Conservation (phyloP, 1,139 yeast species). For the Hemisphaericaspora xylanilytica region DNA sequence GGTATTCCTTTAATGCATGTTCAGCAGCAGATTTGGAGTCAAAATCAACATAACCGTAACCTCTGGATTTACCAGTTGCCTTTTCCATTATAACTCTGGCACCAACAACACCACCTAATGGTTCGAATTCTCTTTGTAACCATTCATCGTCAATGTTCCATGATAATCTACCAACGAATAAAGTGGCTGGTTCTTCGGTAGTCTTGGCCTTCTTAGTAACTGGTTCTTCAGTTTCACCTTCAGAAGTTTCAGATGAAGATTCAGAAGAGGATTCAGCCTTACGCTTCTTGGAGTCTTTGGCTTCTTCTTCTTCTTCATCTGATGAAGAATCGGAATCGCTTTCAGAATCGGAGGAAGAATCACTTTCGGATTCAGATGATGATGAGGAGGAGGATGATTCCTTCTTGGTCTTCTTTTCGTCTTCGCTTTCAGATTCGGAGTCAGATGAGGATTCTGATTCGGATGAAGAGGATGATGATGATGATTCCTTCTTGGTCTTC, state of each 20-base stretch:
- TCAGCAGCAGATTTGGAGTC: conserved; percentile 74
- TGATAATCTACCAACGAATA: conserved; percentile 95
- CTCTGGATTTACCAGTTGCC: conserved; percentile 90
- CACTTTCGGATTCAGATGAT: conserved; percentile 11
- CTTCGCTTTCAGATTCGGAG: not conserved
- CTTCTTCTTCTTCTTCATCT: conserved; percentile 23
- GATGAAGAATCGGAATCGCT: conserved; percentile 18
- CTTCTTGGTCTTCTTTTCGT: conserved; percentile 13
- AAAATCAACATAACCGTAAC: conserved; percentile 97
- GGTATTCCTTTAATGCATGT: conserved; percentile 81
- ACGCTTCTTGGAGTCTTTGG: conserved; percentile 31
- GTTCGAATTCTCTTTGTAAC: conserved; percentile 84
- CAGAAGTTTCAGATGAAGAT: conserved; percentile 6
- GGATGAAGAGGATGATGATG: too few species aligned
- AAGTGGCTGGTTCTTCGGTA: conserved; percentile 71
- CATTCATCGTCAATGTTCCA: conserved; percentile 97
- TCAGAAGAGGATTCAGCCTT: conserved; percentile 24
- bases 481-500: conserved; percentile 18
- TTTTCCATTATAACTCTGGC: conserved; percentile 96
- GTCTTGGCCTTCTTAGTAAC: conserved; percentile 35
- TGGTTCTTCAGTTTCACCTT: conserved; percentile 33
- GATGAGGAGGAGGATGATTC: not conserved
- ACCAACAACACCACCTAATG: conserved; percentile 72
- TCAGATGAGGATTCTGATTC: conserved; percentile 19
- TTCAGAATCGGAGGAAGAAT: conserved; percentile 18